These are phyloP conservation scores for Athelia psychrophila DNA, from an alignment of 1,284 basidiomycete species.

Conservation along the genomic window DNA sequence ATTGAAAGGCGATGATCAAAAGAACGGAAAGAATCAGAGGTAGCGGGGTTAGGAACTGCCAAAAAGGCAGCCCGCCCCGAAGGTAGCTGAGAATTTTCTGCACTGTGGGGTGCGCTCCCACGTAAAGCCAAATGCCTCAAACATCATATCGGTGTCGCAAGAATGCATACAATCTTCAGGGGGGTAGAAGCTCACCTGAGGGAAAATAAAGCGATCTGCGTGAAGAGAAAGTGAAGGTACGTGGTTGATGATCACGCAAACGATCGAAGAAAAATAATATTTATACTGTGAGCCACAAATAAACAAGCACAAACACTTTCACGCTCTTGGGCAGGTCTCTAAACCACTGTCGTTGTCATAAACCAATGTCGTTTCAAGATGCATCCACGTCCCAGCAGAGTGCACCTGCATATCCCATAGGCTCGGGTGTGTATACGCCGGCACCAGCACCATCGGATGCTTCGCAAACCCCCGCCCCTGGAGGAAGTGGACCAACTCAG, in stretches of 20 bases:
- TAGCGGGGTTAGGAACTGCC: constrained; percentile 33
- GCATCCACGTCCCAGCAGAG: constrained; percentile 18
- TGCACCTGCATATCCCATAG: constrained; percentile 10
- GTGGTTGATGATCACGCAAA: constrained; percentile 4
- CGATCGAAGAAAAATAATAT: neutral
- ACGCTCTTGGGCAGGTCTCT: constrained; percentile 9
- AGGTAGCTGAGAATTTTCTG: constrained; percentile 65
- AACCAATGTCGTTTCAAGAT: constrained; percentile 24
- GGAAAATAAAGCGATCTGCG: neutral
- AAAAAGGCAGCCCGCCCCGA: constrained; percentile 48
- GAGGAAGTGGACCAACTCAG: constrained; percentile 15
- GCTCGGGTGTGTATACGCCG: constrained; percentile 1
- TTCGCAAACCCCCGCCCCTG: constrained; percentile 8
- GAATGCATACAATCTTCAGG: constrained; percentile 3
- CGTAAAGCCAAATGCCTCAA: constrained; percentile 93
- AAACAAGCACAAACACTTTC: neutral
- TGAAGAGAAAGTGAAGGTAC: constrained; percentile 7
- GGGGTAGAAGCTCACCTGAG: constrained; percentile 20
- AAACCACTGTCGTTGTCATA: neutral
- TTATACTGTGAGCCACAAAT: too few species aligned
- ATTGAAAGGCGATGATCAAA: neutral
- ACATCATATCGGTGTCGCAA: constrained; percentile 55
- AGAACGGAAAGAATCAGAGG: constrained; percentile 26
- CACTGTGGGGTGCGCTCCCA: constrained; percentile 50
- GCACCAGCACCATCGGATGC: constrained; percentile 14